Evolutionary conservation across 148 eudicot genomes (phyloP).

Genomic region (Cornus suecica): DNA sequence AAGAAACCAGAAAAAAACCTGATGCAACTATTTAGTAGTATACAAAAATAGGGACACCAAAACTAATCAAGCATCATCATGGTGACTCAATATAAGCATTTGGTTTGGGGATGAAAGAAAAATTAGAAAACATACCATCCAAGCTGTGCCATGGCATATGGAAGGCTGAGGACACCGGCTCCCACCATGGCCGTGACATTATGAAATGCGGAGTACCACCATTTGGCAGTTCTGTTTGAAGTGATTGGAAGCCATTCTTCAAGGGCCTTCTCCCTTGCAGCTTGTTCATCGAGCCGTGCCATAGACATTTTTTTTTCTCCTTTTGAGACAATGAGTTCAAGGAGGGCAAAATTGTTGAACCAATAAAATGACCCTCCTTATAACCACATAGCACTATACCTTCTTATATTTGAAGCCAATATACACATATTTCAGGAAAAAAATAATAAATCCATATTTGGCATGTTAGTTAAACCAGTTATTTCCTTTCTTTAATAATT

Average conservation of each 20-base stretch:
- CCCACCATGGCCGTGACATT: slow-evolving; percentile 50
- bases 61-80: too few relatives aligned
- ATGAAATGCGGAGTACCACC: slow-evolving; percentile 41
- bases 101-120: background rate
- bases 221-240: slow-evolving; percentile 27
- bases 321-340: background rate
- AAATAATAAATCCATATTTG: background rate
- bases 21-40: background rate
- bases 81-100: background rate
- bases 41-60: too few relatives aligned
- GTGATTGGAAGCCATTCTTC: slow-evolving; percentile 40
- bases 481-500: background rate
- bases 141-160: slow-evolving; percentile 32
- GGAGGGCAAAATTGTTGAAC: background rate
- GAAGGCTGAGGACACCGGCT: slow-evolving; percentile 39
- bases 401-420: background rate
- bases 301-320: background rate
- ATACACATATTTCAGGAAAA: background rate
- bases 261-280: slow-evolving; percentile 19
- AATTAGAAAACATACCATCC: slow-evolving; percentile 27
- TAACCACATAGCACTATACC: background rate
- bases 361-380: background rate
- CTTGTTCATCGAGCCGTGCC: background rate
- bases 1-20: background rate
- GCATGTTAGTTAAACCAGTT: background rate